Percentiles rank a stretch among this genome's conserved stretches.
These are phyloP conservation scores for Irpex sp. DNA, from an alignment of 1,284 basidiomycete species.

Conservation along the genomic window DNA sequence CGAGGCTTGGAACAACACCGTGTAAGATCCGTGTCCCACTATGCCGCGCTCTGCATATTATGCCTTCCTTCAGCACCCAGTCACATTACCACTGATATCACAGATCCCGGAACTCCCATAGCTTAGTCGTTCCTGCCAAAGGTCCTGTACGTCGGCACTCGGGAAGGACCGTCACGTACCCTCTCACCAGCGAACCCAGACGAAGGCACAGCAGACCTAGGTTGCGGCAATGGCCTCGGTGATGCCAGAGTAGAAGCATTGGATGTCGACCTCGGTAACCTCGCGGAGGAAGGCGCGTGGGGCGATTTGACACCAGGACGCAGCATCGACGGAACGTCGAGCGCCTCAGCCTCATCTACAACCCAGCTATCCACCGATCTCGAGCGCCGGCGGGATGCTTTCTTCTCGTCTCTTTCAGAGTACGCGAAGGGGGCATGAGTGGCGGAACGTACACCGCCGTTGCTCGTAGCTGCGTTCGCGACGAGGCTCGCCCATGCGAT, in stretches of 20 bases:
- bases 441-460: conserved; percentile 12
- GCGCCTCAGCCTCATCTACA: neutral
- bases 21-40: no score
- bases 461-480: conserved; percentile 14
- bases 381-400: conserved; percentile 20
- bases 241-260: neutral
- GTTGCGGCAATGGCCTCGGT: neutral
- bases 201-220: neutral
- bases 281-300: neutral
- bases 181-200: neutral
- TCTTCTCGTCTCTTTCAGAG: conserved; percentile 10
- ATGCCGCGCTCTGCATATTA: no score
- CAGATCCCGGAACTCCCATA: neutral
- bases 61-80: no score
- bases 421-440: neutral
- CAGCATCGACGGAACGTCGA: conserved; percentile 2
- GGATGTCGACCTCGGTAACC: neutral
- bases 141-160: neutral
- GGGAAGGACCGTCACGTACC: neutral
- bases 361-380: conserved; percentile 17
- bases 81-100: neutral
- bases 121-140: neutral
- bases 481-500: conserved; percentile 19
- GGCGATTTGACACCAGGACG: neutral
- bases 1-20: no score